These are phyloP conservation scores for Platanthera zijinensis DNA, from an alignment of 106 monocot genomes.

Conservation along the genomic window DNA sequence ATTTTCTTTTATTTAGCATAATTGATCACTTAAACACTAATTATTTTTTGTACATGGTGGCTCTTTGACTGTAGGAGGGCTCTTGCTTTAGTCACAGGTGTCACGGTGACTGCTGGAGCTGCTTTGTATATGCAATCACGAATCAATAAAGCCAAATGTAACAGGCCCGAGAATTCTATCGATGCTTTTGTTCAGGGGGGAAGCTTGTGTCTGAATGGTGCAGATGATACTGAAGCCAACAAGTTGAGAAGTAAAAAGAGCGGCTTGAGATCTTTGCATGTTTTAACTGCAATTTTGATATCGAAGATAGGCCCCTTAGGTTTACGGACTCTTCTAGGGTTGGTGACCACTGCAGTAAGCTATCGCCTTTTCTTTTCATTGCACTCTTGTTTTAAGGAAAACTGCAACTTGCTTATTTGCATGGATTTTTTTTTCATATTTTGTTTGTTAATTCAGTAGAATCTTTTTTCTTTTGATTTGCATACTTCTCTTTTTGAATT, in stretches of 20 bases:
- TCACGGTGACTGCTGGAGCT: conserved; percentile 72
- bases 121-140: conserved; percentile 51
- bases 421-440: conserved; percentile 5
- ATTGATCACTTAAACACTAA: background rate
- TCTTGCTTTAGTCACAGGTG: conserved; percentile 56
- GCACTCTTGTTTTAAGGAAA: background rate
- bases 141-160: conserved; percentile 14
- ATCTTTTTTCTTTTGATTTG: background rate
- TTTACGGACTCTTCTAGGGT: conserved; percentile 49
- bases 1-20: background rate
- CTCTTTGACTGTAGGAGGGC: conserved; percentile 43
- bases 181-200: background rate
- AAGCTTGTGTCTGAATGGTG: conserved; percentile 36
- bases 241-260: conserved; percentile 32
- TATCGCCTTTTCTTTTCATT: conserved; percentile 3
- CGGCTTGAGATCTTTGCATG: conserved; percentile 63
- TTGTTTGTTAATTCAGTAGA: background rate
- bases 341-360: conserved; percentile 67
- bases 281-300: conserved; percentile 77
- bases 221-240: conserved; percentile 20
- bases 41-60: background rate
- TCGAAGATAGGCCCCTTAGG: conserved; percentile 60
- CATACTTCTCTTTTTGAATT: background rate
- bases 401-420: background rate
- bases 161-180: conserved; percentile 10